Evolutionary conservation across 2,329 filamentous ascomycete species (phyloP), one percentile per base, ranked within the genome.

Genomic region (Chrysosporium queenslandicum): DNA sequence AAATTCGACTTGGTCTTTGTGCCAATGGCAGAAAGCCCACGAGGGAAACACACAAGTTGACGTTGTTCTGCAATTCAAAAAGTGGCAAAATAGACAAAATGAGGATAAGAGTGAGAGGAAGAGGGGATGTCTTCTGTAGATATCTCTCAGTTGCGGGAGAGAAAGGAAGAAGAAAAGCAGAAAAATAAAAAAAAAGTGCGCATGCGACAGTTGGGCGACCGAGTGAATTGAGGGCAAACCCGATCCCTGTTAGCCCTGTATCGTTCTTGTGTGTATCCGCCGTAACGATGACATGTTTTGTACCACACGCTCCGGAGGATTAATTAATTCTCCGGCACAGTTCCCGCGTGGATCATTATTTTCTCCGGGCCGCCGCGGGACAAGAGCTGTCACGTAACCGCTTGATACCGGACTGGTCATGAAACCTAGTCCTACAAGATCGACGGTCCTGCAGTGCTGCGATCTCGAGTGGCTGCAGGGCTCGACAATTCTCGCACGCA

Each of bases 141-240:
- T 2, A 16, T 29, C n/a, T 25, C 23, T n/a, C n/a, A n/a, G 2
- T 32, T 48, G 46, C 5, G 45, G 37, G 21, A 42, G 29, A 47
- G 37, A 47, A 48, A n/a, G n/a, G n/a, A n/a, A n/a, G n/a, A n/a
- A n/a, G n/a, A n/a, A n/a, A n/a, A n/a, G n/a, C n/a, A n/a, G n/a
- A n/a, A n/a, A n/a, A n/a, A n/a, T n/a, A 48, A 21, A 43, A 48
- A 48, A 48, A 48, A 48, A 48, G 29, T 39, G 46, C 46, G 20
- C 46, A 48, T 39, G 46, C 46, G 46, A 48, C 32, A 27, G 46
- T 40, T 48, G 32, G 46, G 29, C 5, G 40, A n/a, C n/a, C 29
- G 11, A 48, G 40, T 39, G 39, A 23, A 34, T 25, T 12, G 43
- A 37, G 32, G 30, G 30, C 30, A 41, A 41, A 41, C 8, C 20